phyloP scores from a whole-genome alignment of 371 early-diverging fungal genomes.

The Dichotomocladium elegans region DNA sequence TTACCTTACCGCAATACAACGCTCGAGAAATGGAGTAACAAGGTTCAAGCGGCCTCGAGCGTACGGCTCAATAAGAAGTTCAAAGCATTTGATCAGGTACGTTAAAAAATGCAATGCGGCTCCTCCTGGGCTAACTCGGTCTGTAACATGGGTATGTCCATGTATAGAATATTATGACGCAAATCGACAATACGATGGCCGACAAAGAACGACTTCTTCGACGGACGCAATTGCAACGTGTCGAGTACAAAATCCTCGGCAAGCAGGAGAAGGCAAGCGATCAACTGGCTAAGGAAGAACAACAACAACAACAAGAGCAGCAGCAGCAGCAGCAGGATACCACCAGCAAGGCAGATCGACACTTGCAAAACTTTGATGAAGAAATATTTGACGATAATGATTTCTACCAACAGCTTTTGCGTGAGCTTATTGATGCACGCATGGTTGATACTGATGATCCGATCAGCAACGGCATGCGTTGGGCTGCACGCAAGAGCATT shows the following conservation, averaged over 20 bases:
- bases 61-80: slow-evolving; percentile 79
- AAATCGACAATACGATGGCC: slow-evolving; percentile 69
- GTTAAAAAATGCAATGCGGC: background rate
- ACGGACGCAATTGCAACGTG: slow-evolving; percentile 79
- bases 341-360: slow-evolving; percentile 48
- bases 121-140: too few species aligned
- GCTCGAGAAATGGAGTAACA: slow-evolving; percentile 91
- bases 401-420: slow-evolving; percentile 88
- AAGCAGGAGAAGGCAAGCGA: slow-evolving; percentile 17
- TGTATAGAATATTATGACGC: slow-evolving; percentile 59
- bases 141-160: too few species aligned
- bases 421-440: slow-evolving; percentile 90
- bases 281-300: too few species aligned
- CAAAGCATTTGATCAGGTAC: slow-evolving; percentile 88
- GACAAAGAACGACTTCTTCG: slow-evolving; percentile 79
- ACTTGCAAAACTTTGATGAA: slow-evolving; percentile 69
- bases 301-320: background rate
- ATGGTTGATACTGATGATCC: slow-evolving; percentile 89
- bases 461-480: slow-evolving; percentile 70
- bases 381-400: slow-evolving; percentile 96
- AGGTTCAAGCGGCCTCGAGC: slow-evolving; percentile 76
- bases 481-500: slow-evolving; percentile 71
- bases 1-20: slow-evolving; percentile 76
- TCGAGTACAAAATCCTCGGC: slow-evolving; percentile 62
- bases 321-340: slow-evolving; percentile 15